Conservation (phyloP, 164 flowering plant species). For the Aristolochia contorta region DNA sequence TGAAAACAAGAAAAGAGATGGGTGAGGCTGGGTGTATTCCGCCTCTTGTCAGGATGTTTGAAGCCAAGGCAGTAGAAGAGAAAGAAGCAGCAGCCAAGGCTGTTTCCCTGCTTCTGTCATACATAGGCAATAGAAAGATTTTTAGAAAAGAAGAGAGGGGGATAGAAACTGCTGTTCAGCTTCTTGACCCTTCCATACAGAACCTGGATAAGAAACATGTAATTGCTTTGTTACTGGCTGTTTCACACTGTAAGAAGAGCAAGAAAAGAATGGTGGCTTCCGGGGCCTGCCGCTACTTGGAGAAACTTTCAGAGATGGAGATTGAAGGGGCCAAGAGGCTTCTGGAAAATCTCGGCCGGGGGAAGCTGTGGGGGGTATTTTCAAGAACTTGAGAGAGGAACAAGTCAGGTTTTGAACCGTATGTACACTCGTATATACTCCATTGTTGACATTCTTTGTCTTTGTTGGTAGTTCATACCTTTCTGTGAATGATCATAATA, state of each 20-base stretch:
- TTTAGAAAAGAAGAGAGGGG: slow-evolving; percentile 70
- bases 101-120: slow-evolving; percentile 39
- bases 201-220: slow-evolving; percentile 63
- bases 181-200: slow-evolving; percentile 51
- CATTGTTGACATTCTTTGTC: no score
- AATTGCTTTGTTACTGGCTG: slow-evolving; percentile 36
- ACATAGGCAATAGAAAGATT: slow-evolving; percentile 40
- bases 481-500: no score
- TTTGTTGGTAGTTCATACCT: no score
- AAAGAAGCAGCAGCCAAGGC: slow-evolving; percentile 64
- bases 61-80: slow-evolving; percentile 70
- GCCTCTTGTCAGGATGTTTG: slow-evolving; percentile 58
- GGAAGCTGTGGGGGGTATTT: slow-evolving; percentile 80
- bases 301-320: slow-evolving; percentile 67
- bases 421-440: no score
- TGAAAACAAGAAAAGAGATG: slow-evolving; percentile 49
- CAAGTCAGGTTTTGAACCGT: not conserved
- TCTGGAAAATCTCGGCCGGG: slow-evolving; percentile 44
- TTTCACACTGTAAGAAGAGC: slow-evolving; percentile 50
- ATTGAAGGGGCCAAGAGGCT: slow-evolving; percentile 79
- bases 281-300: slow-evolving; percentile 56
- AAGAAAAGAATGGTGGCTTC: slow-evolving; percentile 66
- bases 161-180: slow-evolving; percentile 43
- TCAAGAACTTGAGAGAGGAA: slow-evolving; percentile 30
- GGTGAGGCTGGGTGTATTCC: slow-evolving; percentile 64